A percentile compares a stretch with the other conserved stretches of the same genome.
Evolutionary conservation across 371 early-diverging fungal species (phyloP).

Genomic region (Lichtheimia hyalospora): DNA sequence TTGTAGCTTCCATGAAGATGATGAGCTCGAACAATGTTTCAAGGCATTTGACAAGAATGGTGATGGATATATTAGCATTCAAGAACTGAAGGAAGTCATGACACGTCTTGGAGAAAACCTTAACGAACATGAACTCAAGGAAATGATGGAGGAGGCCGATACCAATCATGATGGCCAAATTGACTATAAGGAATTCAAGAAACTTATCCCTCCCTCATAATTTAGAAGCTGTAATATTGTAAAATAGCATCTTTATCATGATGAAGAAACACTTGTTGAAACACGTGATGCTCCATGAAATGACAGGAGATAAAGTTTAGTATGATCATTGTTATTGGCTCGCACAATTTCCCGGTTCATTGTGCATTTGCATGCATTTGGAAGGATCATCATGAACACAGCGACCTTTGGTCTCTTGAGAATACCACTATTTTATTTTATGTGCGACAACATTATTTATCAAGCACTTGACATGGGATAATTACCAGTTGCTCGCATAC

Average conservation of each 20-base stretch:
- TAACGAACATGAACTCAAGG: conserved; percentile 68
- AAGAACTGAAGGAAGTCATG: conserved; percentile 67
- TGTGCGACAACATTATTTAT: too few species aligned
- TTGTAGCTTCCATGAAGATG: conserved; percentile 40
- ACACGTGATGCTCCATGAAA: too few species aligned
- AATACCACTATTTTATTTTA: background rate
- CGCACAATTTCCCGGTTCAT: too few species aligned
- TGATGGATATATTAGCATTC: conserved; percentile 64
- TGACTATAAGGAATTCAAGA: conserved; percentile 48
- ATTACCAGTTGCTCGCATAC: background rate
- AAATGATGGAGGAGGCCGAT: conserved; percentile 81
- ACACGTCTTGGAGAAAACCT: conserved; percentile 66
- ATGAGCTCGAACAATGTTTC: conserved; percentile 67
- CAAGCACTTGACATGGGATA: too few species aligned
- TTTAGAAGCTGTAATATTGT: too few species aligned
- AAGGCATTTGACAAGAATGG: conserved; percentile 69
- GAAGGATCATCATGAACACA: too few species aligned
- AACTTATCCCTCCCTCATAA: conserved; percentile 7
- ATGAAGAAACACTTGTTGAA: too few species aligned
- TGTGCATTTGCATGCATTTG: too few species aligned
- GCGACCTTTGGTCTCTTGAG: too few species aligned
- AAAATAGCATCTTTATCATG: too few species aligned
- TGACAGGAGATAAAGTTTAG: too few species aligned
- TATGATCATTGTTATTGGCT: too few species aligned
- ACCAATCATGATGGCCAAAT: conserved; percentile 65